Evolutionary conservation across 495 filamentous ascomycete genomes (phyloP), one percentile per base, ranked within the genome.

Genomic region (Xylaria curta): DNA sequence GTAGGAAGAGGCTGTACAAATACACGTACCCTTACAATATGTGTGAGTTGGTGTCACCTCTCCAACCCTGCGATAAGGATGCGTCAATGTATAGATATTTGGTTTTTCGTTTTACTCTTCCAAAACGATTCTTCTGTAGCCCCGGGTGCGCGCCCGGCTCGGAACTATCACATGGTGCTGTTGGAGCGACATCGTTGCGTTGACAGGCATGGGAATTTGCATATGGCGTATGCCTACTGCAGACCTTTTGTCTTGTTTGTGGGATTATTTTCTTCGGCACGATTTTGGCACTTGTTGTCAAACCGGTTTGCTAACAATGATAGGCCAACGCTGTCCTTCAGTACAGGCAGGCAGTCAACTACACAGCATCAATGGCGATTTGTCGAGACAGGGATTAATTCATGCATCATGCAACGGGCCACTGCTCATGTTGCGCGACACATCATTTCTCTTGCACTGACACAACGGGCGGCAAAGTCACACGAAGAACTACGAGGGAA

Each of bases 271-370:
- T 36, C 44, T 17, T 71, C 62, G 49, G 62, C 21, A 19, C 42
- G 51, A 46, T n/a, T 71, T 15, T 65, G 69, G 62, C 49, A 13
- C 66, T 24, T 42, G 24, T 59, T 53, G 53, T 59, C 62, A 60
- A 65, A 54, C 69, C 58, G 49, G 49, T 51, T 49, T 65, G 36
- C 69, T 49, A 33, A 28, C 49, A 49, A 64, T 40, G 49, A 51
- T 60, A 62, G 51, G 69, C 62, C 69, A 66, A 66, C 59, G 51
- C 31, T 66, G 51, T 58, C 62, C 36, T 71, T 71, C 40, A 71
- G 46, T 70, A 47, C 46, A 62, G 36, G 28, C 28, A 31, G 28
- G 28, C 40, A 71, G 28, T 49, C 51, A 42, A 54, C 42, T 7
- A 65, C 61, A 60, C 53, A 40, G 53, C 62, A 51, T 66, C 62